Base-by-base conservation (phyloP, 1,284 basidiomycete species). In the Neotropicomus parvogracilis region DNA sequence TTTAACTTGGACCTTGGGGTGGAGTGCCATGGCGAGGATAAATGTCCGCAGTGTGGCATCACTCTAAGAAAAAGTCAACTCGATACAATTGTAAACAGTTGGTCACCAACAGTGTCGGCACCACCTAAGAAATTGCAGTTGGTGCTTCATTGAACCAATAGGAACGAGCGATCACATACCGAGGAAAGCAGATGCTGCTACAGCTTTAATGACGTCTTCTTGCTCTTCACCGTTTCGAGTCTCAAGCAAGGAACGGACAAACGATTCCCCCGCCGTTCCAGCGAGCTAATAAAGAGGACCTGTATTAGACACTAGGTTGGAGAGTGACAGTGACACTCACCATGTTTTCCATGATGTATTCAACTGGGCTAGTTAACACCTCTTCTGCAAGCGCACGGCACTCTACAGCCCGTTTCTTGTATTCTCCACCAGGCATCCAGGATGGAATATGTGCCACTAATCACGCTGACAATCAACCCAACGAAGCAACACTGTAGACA, bases 381-480 rank as follows among this genome's bases (percentile, higher is more conserved):
- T 66, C 57, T 17, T 56, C 14, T 10, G 63, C 62, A 26, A 68
- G 49, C 4, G 48, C 33, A 44, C 59, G 59, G 33, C 63, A 58
- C 26, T 63, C 56, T 6, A 44, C 50, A 19, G 66, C 66, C 4
- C 40, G 43, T 40, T 53, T 58, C 29, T 67, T 64, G 45, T 64
- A 67, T 13, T 13, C 28, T 4, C 65, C 61, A 10, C 70, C 69
- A 0, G 72, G 71, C 17, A 73, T 46, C 69, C 69, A 75, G 1
- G 60, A 50, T 0, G 72, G 72, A 32, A 74, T 48, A 20, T 56
- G n/a, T 51, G 46, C 44, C 50, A 65, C 63, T 64, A 12, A 31
- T 12, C 27, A 24, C 24, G 0, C 33, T 12, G 55, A 64, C 17
- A 56, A 58, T 47, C 55, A 57, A 20, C n/a, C 9, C 24, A 32